A percentile compares a stretch with the other conserved stretches of the same genome.
Conservation (phyloP, 169 alveolate genomes). For the Eimeria falciformis region DNA sequence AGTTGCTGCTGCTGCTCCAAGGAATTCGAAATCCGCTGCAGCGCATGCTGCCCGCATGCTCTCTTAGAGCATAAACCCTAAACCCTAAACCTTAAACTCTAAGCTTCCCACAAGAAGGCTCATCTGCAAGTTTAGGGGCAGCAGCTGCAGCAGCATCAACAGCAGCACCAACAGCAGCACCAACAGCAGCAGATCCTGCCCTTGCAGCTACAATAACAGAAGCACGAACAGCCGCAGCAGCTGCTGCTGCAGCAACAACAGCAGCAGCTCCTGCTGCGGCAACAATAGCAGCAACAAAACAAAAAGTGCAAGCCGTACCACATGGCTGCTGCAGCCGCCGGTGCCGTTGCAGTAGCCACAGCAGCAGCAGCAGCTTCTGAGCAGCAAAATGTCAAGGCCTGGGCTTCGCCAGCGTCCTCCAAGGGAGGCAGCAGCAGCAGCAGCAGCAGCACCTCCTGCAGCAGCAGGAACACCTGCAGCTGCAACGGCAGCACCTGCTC, state of each 20-base stretch:
- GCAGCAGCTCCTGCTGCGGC: background rate
- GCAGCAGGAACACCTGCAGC: constrained; percentile 39
- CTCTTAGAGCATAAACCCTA: too few species aligned
- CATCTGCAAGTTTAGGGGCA: too few species aligned
- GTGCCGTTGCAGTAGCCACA: background rate
- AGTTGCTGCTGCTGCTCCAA: background rate
- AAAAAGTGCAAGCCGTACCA: background rate
- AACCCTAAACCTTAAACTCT: too few species aligned
- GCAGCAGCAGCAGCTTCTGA: background rate
- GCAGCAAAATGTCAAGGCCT: background rate
- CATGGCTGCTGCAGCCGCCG: background rate
- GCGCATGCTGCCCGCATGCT: background rate
- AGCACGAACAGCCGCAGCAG: background rate
- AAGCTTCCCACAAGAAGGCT: too few species aligned
- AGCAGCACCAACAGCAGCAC: too few species aligned
- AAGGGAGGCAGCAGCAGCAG: background rate
- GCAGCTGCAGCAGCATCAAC: too few species aligned
- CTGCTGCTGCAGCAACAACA: background rate
- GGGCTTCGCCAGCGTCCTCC: background rate
- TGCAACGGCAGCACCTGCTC: constrained; percentile 9
- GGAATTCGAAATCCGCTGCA: background rate
- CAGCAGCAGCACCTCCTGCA: constrained; percentile 12
- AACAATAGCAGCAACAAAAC: background rate
- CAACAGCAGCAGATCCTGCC: background rate
- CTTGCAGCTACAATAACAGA: background rate